phyloP scores from a whole-genome alignment of 2,329 filamentous ascomycete species.

The Thelonectria discophora region DNA sequence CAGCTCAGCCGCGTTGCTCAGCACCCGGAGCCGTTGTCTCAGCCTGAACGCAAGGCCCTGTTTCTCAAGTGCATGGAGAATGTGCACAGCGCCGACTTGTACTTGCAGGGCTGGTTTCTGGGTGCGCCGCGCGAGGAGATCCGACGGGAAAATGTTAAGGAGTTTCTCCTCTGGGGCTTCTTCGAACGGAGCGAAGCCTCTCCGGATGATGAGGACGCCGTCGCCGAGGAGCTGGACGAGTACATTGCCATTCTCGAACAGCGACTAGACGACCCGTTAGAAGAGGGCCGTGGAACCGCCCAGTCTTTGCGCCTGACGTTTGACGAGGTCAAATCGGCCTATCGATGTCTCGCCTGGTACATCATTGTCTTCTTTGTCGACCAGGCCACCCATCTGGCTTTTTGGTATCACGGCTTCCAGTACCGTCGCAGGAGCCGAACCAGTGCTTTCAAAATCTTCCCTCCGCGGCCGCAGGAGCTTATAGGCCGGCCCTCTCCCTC shows the following conservation, averaged over 20 bases:
- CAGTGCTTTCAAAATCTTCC: slow-evolving; percentile 57
- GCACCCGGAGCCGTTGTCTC: slow-evolving; percentile 54
- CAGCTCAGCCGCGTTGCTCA: slow-evolving; percentile 50
- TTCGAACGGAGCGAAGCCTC: slow-evolving; percentile 56
- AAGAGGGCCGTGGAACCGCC: slow-evolving; percentile 64
- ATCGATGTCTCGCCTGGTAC: slow-evolving; percentile 73
- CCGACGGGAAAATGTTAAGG: slow-evolving; percentile 71
- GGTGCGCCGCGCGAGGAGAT: slow-evolving; percentile 66
- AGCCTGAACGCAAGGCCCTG: slow-evolving; percentile 60
- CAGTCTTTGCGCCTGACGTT: slow-evolving; percentile 70
- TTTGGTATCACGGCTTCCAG: slow-evolving; percentile 60
- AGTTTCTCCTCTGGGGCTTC: slow-evolving; percentile 75
- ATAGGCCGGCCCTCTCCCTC: slow-evolving; percentile 58
- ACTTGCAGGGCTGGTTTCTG: slow-evolving; percentile 73
- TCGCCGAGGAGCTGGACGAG: slow-evolving; percentile 53
- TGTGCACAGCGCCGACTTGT: slow-evolving; percentile 63
- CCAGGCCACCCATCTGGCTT: slow-evolving; percentile 55
- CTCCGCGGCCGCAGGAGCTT: slow-evolving; percentile 63
- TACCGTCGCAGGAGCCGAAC: slow-evolving; percentile 55
- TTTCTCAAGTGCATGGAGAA: slow-evolving; percentile 66
- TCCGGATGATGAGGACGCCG: slow-evolving; percentile 40
- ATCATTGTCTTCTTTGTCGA: slow-evolving; percentile 64
- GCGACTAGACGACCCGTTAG: slow-evolving; percentile 59
- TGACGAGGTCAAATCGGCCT: slow-evolving; percentile 68
- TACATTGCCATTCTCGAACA: slow-evolving; percentile 63